Base-by-base conservation (phyloP, 2,329 filamentous ascomycete species). In the Calonectria hawksworthii region DNA sequence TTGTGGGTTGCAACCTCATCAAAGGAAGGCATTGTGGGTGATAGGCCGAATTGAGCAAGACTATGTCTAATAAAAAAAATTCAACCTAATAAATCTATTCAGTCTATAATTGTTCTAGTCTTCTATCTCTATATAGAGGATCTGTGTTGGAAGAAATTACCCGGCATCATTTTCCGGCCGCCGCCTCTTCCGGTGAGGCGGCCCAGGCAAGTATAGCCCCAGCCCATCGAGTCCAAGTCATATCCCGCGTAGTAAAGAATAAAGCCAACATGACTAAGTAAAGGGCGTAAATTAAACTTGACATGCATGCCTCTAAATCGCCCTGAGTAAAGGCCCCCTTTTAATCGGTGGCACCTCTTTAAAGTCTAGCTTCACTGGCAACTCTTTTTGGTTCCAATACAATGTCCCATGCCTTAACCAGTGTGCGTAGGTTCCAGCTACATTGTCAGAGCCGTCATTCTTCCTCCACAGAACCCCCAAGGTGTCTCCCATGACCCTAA, bases 401-500 rank as follows among this genome's bases (percentile, higher is more conserved):
- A 16, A 5, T 5, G 65, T 68, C 18, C 50, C 65, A 41, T 56
- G 26, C 28, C 65, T 54, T 4, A 68, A 38, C 65, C 65, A 68
- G 21, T 68, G 47, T 0, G 47, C 34, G 9, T 68, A 68, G 4
- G 50, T 56, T n/a, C 50, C 50, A 13, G 50, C 16, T 13, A 56
- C 65, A 30, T 56, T 30, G 13, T 68, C 65, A 30, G 34, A 28
- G 8, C 65, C 65, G 11, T 26, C 26, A 23, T 68, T 34, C 34
- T 28, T 56, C 34, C 65, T 68, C 65, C 65, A 68, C 16, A 68
- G 5, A 13, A n/a, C 9, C 10, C 65, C 51, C 21, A 68, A 30
- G 2, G 65, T 68, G 18, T 68, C 65, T 28, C 65, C 65, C 34
- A 56, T n/a, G 8, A 68, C 65, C 21, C 65, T 68, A 16, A 56